A percentile compares a stretch with the other conserved stretches of the same genome.
These are phyloP conservation scores for Moringa oleifera DNA, from an alignment of 345 rosid species.

Conservation along the genomic window DNA sequence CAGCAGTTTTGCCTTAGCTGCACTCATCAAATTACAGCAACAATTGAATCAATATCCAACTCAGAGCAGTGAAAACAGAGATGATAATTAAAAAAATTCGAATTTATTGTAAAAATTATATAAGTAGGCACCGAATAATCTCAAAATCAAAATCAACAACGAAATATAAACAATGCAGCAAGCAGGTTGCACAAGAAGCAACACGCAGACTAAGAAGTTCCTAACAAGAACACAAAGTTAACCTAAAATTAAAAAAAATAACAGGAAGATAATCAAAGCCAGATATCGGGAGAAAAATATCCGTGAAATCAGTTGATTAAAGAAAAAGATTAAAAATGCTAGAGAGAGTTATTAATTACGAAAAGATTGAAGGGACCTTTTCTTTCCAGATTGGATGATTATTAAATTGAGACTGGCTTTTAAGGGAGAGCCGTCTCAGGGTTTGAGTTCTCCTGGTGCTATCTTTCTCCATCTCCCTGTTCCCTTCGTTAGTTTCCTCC, in stretches of 20 bases:
- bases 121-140: too few relatives aligned
- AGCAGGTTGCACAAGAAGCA: neutral
- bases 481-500: neutral
- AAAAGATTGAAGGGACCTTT: slow-evolving; percentile 36
- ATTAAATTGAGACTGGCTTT: slow-evolving; percentile 38
- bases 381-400: slow-evolving; percentile 46
- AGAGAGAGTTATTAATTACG: neutral
- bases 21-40: slow-evolving; percentile 10
- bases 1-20: slow-evolving; percentile 76
- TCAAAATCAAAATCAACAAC: too few relatives aligned
- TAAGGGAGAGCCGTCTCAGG: slow-evolving; percentile 36
- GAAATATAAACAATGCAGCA: too few relatives aligned
- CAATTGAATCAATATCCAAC: neutral
- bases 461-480: neutral
- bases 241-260: neutral
- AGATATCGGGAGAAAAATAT: too few relatives aligned
- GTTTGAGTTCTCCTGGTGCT: neutral
- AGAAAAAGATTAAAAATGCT: too few relatives aligned
- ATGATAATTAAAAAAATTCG: too few relatives aligned
- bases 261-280: too few relatives aligned
- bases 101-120: too few relatives aligned
- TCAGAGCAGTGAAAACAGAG: too few relatives aligned
- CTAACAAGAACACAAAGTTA: neutral
- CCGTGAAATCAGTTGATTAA: too few relatives aligned
- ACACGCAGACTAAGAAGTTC: neutral